Evolutionary conservation across 352 stramenopile genomes (phyloP).

Genomic region (Pythium myriotylum): DNA sequence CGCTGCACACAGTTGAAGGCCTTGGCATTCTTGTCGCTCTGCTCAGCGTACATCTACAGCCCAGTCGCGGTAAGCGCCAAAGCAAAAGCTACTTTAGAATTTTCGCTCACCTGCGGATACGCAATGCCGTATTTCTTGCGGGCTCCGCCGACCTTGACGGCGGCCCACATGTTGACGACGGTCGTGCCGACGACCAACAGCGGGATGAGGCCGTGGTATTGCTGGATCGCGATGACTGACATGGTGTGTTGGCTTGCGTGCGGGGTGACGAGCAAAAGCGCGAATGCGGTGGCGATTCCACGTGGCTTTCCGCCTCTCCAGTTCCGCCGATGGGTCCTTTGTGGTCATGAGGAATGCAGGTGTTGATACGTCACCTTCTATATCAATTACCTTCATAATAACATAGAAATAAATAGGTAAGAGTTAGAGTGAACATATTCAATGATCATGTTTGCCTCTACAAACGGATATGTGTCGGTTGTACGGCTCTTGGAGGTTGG

Average conservation of each 20-base stretch:
- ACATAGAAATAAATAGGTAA: no score
- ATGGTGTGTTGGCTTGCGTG: conserved; percentile 16
- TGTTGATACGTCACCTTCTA: no score
- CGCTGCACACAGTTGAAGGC: conserved; percentile 93
- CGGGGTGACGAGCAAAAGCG: neutral
- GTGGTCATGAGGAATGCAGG: neutral
- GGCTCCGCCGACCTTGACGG: conserved; percentile 53
- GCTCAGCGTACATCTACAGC: conserved; percentile 84
- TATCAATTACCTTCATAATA: no score
- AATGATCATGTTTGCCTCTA: no score
- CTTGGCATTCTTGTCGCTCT: conserved; percentile 88
- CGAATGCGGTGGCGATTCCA: conserved; percentile 2
- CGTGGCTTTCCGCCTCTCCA: conserved; percentile 5
- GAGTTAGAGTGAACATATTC: no score
- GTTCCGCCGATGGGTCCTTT: neutral
- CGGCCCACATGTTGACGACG: conserved; percentile 63
- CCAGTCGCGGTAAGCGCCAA: conserved; percentile 1
- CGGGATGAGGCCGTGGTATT: conserved; percentile 62
- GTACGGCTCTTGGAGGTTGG: neutral
- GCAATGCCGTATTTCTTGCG: conserved; percentile 69
- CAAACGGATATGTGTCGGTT: no score
- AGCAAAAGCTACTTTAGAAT: no score
- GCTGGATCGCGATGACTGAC: conserved; percentile 58
- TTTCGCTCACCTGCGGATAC: conserved; percentile 39
- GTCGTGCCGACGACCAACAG: conserved; percentile 55